Conservation (phyloP, 768 basidiomycete species). For the Tricholomella constricta region DNA sequence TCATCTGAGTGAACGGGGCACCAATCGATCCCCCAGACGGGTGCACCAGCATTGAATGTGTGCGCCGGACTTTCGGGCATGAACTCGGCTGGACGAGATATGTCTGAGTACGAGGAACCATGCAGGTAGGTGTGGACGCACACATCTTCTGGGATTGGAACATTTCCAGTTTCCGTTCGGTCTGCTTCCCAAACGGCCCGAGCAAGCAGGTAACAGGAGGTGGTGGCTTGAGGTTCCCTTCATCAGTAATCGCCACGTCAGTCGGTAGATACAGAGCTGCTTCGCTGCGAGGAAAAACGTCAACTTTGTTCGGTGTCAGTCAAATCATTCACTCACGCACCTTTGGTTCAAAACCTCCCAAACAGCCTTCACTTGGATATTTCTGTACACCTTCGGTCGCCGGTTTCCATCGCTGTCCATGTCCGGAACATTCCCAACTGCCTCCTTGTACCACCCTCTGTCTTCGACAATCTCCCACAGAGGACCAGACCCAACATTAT, state of each 20-base stretch:
- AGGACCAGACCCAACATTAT: conserved; percentile 74
- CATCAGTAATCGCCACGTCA: conserved; percentile 49
- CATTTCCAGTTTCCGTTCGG: conserved; percentile 48
- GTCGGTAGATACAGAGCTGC: conserved; percentile 62
- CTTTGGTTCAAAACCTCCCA: conserved; percentile 46
- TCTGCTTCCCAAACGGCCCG: conserved; percentile 63
- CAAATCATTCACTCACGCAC: conserved; percentile 39
- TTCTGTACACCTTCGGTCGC: conserved; percentile 60
- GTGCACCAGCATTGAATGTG: conserved; percentile 85
- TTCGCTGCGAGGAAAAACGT: conserved; percentile 46
- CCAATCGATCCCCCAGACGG: conserved; percentile 94
- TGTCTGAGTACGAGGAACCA: too few species aligned
- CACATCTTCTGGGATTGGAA: conserved; percentile 62
- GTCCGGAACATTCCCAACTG: conserved; percentile 32
- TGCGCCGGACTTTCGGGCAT: conserved; percentile 60
- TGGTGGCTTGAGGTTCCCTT: conserved; percentile 51
- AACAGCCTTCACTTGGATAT: conserved; percentile 43
- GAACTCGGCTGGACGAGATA: conserved; percentile 52
- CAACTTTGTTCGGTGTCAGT: conserved; percentile 6
- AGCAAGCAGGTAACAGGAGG: conserved; percentile 62
- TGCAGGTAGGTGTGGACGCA: conserved; percentile 35
- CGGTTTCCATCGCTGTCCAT: conserved; percentile 48
- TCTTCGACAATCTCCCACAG: conserved; percentile 82
- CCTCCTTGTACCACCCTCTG: conserved; percentile 76
- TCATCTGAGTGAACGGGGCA: conserved; percentile 75